These are phyloP conservation scores for Penicillium bovifimosum DNA, from an alignment of 495 filamentous ascomycete genomes.

Conservation along the genomic window DNA sequence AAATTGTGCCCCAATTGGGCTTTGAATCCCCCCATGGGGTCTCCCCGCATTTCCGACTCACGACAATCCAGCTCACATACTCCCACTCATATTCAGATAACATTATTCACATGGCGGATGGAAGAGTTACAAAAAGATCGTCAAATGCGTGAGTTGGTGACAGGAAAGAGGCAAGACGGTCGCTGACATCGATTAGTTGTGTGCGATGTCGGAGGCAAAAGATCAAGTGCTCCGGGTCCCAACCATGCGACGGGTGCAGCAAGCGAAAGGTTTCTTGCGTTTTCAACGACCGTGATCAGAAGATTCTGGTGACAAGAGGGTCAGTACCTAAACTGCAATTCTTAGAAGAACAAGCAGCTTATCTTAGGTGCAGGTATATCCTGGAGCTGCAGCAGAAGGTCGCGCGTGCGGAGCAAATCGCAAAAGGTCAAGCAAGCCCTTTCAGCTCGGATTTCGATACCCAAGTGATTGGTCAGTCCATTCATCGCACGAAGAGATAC, in stretches of 20 bases:
- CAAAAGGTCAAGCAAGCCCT: slow-evolving; percentile 11
- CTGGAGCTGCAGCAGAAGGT: slow-evolving; percentile 34
- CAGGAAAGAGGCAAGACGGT: neutral
- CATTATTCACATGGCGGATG: slow-evolving; percentile 13
- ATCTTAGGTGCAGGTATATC: slow-evolving; percentile 27
- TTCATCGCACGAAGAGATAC: neutral
- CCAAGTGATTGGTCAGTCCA: neutral
- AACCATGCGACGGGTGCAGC: slow-evolving; percentile 39
- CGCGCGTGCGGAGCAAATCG: slow-evolving; percentile 20
- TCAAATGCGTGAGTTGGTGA: slow-evolving; percentile 31
- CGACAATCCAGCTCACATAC: too few species aligned
- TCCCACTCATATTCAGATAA: neutral
- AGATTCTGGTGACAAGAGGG: slow-evolving; percentile 39
- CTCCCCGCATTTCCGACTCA: neutral
- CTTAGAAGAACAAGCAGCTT: neutral
- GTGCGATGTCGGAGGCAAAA: slow-evolving; percentile 43
- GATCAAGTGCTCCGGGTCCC: slow-evolving; percentile 40
- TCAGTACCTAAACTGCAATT: slow-evolving; percentile 9
- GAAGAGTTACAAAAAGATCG: slow-evolving; percentile 33
- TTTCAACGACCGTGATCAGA: slow-evolving; percentile 40
- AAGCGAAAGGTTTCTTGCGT: slow-evolving; percentile 38
- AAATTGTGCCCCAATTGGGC: neutral
- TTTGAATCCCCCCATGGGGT: neutral
- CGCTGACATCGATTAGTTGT: slow-evolving; percentile 23
- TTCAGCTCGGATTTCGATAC: slow-evolving; percentile 11